Percentiles rank a stretch among this genome's conserved stretches.
Evolutionary conservation across 139 green algal genomes (phyloP).

Genomic region (Closterium sp.): DNA sequence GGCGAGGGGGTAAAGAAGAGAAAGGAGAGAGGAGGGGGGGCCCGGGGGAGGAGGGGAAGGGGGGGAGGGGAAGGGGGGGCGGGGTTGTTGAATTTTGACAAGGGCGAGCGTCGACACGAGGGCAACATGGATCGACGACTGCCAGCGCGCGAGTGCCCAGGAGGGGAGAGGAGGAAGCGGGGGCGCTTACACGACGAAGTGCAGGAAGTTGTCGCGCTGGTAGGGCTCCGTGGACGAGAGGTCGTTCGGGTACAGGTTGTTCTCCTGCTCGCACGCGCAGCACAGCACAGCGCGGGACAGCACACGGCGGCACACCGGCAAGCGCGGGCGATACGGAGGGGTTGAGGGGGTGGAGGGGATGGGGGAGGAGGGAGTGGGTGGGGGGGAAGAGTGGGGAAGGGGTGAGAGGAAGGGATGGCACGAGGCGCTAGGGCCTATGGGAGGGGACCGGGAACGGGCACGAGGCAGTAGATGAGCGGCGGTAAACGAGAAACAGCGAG

Average conservation of each 20-base stretch:
- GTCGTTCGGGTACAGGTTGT: constrained; percentile 67
- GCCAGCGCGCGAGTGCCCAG: no score
- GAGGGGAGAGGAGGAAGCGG: not conserved
- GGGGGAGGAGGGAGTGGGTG: not conserved
- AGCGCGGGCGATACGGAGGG: not conserved
- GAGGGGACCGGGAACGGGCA: no score
- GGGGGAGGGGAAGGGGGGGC: not conserved
- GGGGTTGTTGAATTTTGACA: not conserved
- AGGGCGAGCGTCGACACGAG: not conserved
- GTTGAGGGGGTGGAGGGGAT: not conserved
- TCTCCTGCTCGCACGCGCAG: constrained; percentile 58
- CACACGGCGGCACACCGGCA: not conserved
- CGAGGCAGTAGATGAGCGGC: no score
- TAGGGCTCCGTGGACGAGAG: constrained; percentile 80
- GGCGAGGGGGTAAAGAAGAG: not conserved
- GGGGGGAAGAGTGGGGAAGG: not conserved
- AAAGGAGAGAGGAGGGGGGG: not conserved
- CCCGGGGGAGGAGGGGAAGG: not conserved
- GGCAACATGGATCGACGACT: no score
- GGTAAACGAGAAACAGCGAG: no score
- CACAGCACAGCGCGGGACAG: no score
- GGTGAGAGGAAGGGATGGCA: not conserved
- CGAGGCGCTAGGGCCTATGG: no score
- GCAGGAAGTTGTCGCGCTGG: constrained; percentile 66
- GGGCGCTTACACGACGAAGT: constrained; percentile 62